Conservation (phyloP, 163 green algal species). For the Chloromonas sp. region DNA sequence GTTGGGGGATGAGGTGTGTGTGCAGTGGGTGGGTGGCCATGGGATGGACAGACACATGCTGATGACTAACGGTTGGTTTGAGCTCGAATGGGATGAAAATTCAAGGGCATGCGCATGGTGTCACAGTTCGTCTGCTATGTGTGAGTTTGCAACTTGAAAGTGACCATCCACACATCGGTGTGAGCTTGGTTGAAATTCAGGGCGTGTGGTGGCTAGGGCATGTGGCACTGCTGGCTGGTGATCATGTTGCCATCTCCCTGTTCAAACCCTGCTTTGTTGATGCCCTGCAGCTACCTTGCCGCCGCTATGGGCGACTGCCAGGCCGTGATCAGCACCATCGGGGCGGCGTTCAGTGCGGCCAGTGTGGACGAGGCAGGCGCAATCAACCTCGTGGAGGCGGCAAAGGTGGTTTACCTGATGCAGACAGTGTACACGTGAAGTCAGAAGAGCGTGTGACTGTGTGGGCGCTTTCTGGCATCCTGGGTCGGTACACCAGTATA, state of each 20-base stretch:
- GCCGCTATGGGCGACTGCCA: constrained; percentile 55
- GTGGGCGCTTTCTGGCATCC: background rate
- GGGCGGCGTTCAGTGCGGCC: background rate
- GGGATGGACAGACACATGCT: background rate
- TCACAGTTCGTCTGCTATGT: background rate
- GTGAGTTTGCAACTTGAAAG: too few relatives aligned
- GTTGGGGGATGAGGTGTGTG: background rate
- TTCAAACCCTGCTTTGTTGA: background rate
- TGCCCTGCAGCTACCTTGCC: constrained; percentile 29
- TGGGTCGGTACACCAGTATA: background rate
- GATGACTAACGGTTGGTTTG: too few relatives aligned
- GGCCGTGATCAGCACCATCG: constrained; percentile 56
- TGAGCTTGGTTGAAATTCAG: too few relatives aligned
- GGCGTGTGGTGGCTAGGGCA: background rate
- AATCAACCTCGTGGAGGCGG: constrained; percentile 69
- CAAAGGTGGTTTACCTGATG: constrained; percentile 18
- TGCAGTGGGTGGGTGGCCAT: background rate
- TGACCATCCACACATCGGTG: too few relatives aligned
- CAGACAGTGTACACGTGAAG: background rate
- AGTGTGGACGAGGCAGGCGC: constrained; percentile 55
- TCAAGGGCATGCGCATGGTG: too few relatives aligned
- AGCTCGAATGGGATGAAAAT: too few relatives aligned
- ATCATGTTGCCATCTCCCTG: background rate
- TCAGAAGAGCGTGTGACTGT: background rate
- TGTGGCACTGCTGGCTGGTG: background rate